Percentiles rank a stretch among this genome's conserved stretches.
These are phyloP conservation scores for Tinospora cordifolia DNA, from an alignment of 164 flowering plant genomes.

Conservation along the genomic window DNA sequence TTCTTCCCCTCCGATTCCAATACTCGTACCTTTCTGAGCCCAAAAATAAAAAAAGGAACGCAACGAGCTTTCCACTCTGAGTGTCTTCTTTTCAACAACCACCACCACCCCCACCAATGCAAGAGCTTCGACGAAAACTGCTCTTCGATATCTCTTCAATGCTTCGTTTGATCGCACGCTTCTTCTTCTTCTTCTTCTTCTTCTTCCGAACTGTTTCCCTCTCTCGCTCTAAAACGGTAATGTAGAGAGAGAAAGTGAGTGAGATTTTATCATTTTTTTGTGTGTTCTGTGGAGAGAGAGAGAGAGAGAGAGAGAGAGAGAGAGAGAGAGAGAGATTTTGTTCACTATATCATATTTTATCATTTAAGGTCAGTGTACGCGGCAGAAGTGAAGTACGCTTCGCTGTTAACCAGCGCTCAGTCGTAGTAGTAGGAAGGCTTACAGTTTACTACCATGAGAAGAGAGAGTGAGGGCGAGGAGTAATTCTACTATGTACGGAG, in stretches of 20 bases:
- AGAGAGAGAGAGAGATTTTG: not conserved
- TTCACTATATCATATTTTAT: not conserved
- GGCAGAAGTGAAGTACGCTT: not conserved
- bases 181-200: not conserved
- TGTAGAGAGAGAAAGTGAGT: constrained; percentile 7
- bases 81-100: not conserved
- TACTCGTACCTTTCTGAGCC: not conserved
- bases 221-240: constrained; percentile 6
- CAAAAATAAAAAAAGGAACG: no score
- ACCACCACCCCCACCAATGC: not conserved
- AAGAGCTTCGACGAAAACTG: not conserved
- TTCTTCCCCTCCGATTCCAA: not conserved
- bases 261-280: no score
- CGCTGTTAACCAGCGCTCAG: constrained; percentile 5
- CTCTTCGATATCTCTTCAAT: not conserved
- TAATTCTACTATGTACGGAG: not conserved
- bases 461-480: not conserved
- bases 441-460: not conserved
- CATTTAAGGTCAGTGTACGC: not conserved
- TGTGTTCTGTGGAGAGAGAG: not conserved
- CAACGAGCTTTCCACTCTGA: not conserved
- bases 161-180: not conserved
- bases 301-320: not conserved
- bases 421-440: not conserved
- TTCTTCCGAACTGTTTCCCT: not conserved